Conservation (phyloP, 495 filamentous ascomycete genomes). For the Penicillium parvum region DNA sequence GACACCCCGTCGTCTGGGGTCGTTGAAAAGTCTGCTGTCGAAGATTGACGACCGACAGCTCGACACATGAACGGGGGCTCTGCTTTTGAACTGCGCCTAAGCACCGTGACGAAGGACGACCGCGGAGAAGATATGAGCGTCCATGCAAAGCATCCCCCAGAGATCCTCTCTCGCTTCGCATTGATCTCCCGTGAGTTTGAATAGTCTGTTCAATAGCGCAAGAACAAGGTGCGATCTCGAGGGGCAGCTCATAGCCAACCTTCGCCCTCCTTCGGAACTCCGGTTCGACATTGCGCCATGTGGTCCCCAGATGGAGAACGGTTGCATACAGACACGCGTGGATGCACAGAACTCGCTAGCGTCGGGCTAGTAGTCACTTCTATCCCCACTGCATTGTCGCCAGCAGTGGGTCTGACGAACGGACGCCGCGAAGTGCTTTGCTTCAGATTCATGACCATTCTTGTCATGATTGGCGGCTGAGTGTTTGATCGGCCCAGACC, state of each 20-base stretch:
- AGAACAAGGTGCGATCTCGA: conserved; percentile 10
- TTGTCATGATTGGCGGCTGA: conserved; percentile 1
- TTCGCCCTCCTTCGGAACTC: background rate
- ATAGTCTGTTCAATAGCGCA: conserved; percentile 23
- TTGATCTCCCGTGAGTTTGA: conserved; percentile 6
- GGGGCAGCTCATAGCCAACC: background rate
- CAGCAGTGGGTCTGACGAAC: conserved; percentile 3
- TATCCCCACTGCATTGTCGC: conserved; percentile 13
- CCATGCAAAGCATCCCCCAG: conserved; percentile 6
- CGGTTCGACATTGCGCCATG: conserved; percentile 5
- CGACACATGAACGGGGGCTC: background rate
- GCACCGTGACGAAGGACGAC: background rate
- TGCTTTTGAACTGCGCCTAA: conserved; percentile 1
- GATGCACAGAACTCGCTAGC: conserved; percentile 14
- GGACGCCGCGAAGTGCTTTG: background rate
- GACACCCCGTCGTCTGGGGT: no score
- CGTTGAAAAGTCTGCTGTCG: background rate
- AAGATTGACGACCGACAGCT: background rate
- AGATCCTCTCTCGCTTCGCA: conserved; percentile 2
- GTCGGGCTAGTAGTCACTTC: background rate
- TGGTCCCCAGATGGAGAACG: conserved; percentile 5
- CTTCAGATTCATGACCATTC: background rate
- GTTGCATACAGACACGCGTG: background rate
- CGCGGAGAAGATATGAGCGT: conserved; percentile 14
- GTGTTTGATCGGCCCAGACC: background rate